Percentiles rank a stretch among this genome's conserved stretches.
Conservation (phyloP, 1,284 basidiomycete genomes). For the Naganishia sp. region DNA sequence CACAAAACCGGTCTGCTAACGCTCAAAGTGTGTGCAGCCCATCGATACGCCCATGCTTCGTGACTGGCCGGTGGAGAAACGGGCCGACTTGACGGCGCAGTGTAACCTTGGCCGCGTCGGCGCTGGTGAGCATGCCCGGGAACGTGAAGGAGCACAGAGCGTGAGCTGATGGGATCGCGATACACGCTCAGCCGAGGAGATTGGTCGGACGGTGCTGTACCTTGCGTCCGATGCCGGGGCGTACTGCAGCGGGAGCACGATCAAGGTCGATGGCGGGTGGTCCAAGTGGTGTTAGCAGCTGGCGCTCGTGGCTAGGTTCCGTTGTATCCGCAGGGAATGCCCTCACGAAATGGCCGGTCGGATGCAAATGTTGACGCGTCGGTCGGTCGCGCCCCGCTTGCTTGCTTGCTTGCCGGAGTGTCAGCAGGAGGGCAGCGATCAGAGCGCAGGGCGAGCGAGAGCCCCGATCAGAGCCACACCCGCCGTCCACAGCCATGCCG, state of each 20-base stretch:
- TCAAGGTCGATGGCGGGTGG: conserved; percentile 42
- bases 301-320: too few species aligned
- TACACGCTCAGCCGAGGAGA: conserved; percentile 36
- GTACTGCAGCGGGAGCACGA: conserved; percentile 38
- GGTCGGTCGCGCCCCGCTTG: too few species aligned
- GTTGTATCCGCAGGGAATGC: too few species aligned
- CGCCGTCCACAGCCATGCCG: too few species aligned
- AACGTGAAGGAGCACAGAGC: neutral
- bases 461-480: too few species aligned
- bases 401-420: too few species aligned
- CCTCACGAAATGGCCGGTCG: too few species aligned
- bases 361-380: too few species aligned
- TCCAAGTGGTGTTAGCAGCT: conserved; percentile 34
- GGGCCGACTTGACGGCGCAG: conserved; percentile 25
- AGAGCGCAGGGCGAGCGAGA: too few species aligned
- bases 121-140: conserved; percentile 13
- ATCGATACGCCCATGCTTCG: conserved; percentile 36
- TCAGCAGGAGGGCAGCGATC: too few species aligned
- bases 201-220: conserved; percentile 38
- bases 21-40: conserved; percentile 10
- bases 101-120: conserved; percentile 37
- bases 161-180: neutral
- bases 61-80: conserved; percentile 28
- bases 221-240: conserved; percentile 37
- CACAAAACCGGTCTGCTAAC: neutral